Evolutionary conservation across 768 basidiomycete genomes (phyloP), one percentile per base, ranked within the genome.

Genomic region (Amanita pallidorosea): DNA sequence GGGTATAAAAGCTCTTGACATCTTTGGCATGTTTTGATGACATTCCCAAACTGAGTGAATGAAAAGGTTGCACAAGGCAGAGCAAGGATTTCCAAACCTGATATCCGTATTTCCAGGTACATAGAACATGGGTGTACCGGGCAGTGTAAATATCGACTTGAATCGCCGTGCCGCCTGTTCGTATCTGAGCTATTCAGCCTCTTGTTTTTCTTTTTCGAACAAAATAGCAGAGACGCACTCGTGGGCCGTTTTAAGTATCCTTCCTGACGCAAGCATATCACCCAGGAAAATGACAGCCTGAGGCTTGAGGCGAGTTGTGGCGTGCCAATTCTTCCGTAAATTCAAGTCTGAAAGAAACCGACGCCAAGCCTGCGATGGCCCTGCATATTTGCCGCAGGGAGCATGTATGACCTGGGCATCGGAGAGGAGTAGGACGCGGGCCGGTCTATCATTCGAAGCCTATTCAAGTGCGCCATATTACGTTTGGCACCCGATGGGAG

Each of bases 101-200:
- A 92, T 73, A 57, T 92, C 89, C 56, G 82, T 83, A 56, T 92
- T 92, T n/a, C 89, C 89, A 6, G 85, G 81, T 37, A 88, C 70
- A 58, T 77, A 80, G 65, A 80, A 75, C 47, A 73, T 69, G 0
- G 69, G 60, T 13, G 69, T 62, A 3, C 66, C 65, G 17, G 74
- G 62, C 1, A 69, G 57, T 15, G 68, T 61, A 58, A 88, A 88
- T 27, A 81, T 79, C 4, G 68, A 66, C 57, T 78, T 74, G 68
- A 90, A 90, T 47, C 79, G 74, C 31, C 67, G 64, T 17, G 68
- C 70, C 51, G 86, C 87, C 18, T 64, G 59, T 34, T 74, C 65
- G 61, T 86, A 88, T 60, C 88, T 91, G 55, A 53, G 35, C 23
- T 43, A 22, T 43, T 47, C 38, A 45, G 17, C 29, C 7, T 47